These are phyloP conservation scores for Sugiyamaella pinicola DNA, from an alignment of 1,139 yeast species.

Conservation along the genomic window DNA sequence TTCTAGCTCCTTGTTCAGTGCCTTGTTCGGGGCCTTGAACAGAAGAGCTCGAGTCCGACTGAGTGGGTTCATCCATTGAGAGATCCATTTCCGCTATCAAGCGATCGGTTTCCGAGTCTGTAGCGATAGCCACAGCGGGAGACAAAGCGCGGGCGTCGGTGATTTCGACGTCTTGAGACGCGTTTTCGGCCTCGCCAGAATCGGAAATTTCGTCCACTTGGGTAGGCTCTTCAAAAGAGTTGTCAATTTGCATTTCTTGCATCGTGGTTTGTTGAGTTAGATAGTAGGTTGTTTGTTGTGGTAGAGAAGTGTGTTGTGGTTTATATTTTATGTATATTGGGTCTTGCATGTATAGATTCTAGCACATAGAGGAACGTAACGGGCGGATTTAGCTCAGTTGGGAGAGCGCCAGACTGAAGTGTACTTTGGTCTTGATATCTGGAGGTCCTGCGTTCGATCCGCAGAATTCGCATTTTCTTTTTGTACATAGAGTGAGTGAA, in stretches of 20 bases:
- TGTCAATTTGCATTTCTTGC: background rate
- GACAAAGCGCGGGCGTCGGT: background rate
- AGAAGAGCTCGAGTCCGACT: background rate
- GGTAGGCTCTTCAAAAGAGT: background rate
- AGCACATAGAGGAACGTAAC: too few species aligned
- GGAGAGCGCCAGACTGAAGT: conserved; percentile 90
- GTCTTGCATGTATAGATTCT: too few species aligned
- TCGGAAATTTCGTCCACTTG: background rate
- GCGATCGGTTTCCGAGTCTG: background rate
- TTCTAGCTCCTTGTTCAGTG: background rate
- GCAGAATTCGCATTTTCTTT: conserved; percentile 30
- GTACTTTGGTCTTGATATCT: conserved; percentile 28
- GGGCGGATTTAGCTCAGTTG: conserved; percentile 82
- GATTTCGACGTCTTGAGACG: background rate
- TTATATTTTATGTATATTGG: too few species aligned
- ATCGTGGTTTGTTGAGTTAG: too few species aligned
- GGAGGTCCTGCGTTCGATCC: conserved; percentile 35
- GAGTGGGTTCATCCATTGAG: background rate
- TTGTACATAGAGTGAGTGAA: too few species aligned
- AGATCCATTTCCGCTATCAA: background rate
- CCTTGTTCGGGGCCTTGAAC: background rate
- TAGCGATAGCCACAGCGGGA: background rate
- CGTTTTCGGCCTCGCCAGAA: background rate
- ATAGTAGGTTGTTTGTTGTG: too few species aligned
- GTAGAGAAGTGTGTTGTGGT: too few species aligned